Evolutionary conservation across 164 flowering plant genomes (phyloP).

Genomic region (Chimonanthus praecox): DNA sequence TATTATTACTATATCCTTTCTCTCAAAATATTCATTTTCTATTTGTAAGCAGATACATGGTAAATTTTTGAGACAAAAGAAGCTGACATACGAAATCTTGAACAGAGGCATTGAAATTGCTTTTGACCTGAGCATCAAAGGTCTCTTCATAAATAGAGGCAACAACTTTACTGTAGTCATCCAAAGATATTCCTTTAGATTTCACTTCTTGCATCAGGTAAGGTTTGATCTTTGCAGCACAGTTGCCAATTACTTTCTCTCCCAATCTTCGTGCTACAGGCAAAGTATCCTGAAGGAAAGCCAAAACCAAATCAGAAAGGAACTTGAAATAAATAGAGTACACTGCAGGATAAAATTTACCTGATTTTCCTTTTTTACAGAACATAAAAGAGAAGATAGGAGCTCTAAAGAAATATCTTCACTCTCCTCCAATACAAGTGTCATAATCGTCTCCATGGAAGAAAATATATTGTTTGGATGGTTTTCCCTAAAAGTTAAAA

Average conservation of each 20-base stretch:
- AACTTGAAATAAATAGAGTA: not conserved
- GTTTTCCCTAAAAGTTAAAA: constrained; percentile 34
- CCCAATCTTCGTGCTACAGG: constrained; percentile 61
- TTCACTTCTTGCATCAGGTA: constrained; percentile 45
- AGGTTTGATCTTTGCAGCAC: constrained; percentile 63
- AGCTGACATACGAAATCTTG: constrained; percentile 22
- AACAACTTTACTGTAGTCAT: constrained; percentile 53
- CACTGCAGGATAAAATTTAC: constrained; percentile 19
- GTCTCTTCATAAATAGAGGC: constrained; percentile 49
- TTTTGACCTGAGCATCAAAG: constrained; percentile 23
- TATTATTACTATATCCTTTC: too few relatives aligned
- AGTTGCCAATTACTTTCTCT: constrained; percentile 57
- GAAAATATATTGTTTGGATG: constrained; percentile 45
- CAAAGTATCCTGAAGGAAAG: constrained; percentile 40
- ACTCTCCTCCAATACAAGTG: constrained; percentile 68
- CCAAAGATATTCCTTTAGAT: constrained; percentile 33
- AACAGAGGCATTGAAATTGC: constrained; percentile 27
- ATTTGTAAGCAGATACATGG: not conserved
- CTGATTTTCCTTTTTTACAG: constrained; percentile 59
- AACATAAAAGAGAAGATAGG: constrained; percentile 39
- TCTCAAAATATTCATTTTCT: too few relatives aligned
- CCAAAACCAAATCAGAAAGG: not conserved
- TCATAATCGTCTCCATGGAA: constrained; percentile 78
- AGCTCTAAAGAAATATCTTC: constrained; percentile 61
- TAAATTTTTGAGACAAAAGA: not conserved